Conservation (phyloP, 495 filamentous ascomycete species). For the Rhypophila decipiens region DNA sequence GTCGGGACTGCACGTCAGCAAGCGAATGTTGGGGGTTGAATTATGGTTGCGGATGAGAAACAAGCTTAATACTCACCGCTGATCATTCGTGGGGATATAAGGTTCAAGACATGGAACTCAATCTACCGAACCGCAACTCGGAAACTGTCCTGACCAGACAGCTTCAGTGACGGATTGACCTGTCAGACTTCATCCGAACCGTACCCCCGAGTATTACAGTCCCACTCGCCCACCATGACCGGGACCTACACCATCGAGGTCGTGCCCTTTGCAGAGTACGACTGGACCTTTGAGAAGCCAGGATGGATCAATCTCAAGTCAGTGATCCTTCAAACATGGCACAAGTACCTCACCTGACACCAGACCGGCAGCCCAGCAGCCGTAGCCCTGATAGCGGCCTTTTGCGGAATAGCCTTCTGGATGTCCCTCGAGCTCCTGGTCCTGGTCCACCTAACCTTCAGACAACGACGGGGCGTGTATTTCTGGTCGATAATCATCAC, state of each 20-base stretch:
- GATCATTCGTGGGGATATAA: no score
- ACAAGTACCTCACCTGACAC: neutral
- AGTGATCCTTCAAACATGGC: neutral
- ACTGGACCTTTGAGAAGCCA: neutral
- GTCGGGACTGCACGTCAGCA: no score
- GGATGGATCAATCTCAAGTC: neutral
- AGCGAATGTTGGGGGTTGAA: no score
- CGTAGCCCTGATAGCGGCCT: slow-evolving; percentile 37
- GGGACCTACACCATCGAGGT: neutral
- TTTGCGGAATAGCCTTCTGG: slow-evolving; percentile 39
- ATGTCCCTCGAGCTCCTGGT: slow-evolving; percentile 50
- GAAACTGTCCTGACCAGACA: no score
- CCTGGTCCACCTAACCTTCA: slow-evolving; percentile 51
- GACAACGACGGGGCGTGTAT: slow-evolving; percentile 47
- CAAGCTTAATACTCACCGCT: no score
- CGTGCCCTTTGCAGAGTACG: neutral
- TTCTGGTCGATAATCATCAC: slow-evolving; percentile 52
- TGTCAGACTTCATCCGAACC: neutral
- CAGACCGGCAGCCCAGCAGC: neutral
- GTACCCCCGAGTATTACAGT: neutral
- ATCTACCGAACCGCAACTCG: no score
- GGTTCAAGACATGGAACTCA: no score
- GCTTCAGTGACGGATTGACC: no score
- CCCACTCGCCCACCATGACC: no score
- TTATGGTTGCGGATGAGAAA: no score